A percentile compares a stretch with the other conserved stretches of the same genome.
Conservation (phyloP, 257 asterid genomes). For the Petunia axillaris region DNA sequence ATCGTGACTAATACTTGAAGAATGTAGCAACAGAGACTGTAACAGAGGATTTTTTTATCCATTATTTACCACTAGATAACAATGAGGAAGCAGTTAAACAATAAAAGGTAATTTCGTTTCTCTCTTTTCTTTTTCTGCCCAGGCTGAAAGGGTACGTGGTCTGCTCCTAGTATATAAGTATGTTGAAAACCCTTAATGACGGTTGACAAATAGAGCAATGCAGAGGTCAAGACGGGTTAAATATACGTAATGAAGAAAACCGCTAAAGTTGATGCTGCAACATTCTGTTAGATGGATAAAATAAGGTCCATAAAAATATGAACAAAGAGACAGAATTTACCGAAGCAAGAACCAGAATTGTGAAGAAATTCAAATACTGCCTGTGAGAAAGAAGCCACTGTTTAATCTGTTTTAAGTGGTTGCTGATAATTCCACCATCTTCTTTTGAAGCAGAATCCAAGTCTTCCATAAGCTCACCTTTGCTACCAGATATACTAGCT, state of each 20-base stretch:
- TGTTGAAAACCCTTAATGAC: slow-evolving; percentile 23
- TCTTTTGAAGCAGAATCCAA: slow-evolving; percentile 53
- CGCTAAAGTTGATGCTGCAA: background rate
- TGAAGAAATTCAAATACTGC: slow-evolving; percentile 73
- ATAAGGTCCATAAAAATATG: background rate
- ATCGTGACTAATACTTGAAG: background rate
- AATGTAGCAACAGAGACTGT: background rate
- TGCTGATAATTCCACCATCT: slow-evolving; percentile 48
- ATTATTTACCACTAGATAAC: background rate
- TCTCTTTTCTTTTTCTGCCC: slow-evolving; percentile 5
- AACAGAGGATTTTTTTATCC: background rate
- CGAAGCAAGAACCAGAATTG: slow-evolving; percentile 78
- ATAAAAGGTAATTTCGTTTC: slow-evolving; percentile 11
- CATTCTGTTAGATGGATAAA: background rate
- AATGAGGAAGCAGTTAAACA: slow-evolving; percentile 18
- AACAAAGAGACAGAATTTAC: slow-evolving; percentile 38
- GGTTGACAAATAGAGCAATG: background rate
- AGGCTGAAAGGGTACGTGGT: background rate
- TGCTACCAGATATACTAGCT: slow-evolving; percentile 70
- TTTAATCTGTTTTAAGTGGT: slow-evolving; percentile 55
- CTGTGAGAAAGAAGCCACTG: slow-evolving; percentile 67
- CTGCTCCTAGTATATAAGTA: background rate
- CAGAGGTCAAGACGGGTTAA: background rate
- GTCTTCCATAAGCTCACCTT: slow-evolving; percentile 62
- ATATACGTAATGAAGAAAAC: background rate